Conservation (phyloP, 495 filamentous ascomycete genomes). For the Gamarada debralockiae region DNA sequence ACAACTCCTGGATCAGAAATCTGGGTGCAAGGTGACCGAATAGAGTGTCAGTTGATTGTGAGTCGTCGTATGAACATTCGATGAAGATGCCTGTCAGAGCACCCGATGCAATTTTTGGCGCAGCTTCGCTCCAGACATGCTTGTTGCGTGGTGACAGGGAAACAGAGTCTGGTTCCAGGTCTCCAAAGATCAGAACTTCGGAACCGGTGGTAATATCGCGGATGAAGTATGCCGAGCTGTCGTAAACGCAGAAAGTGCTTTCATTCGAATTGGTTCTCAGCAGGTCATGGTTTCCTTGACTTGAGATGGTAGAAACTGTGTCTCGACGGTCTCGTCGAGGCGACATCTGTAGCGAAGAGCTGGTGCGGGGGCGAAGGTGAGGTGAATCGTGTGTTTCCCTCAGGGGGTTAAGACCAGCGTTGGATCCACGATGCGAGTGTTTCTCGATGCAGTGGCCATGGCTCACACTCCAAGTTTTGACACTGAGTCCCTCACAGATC, state of each 20-base stretch:
- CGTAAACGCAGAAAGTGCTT: slow-evolving; percentile 57
- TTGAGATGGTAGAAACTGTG: not conserved
- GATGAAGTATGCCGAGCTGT: slow-evolving; percentile 91
- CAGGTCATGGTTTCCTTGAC: not conserved
- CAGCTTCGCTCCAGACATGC: slow-evolving; percentile 79
- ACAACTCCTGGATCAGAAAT: slow-evolving; percentile 74
- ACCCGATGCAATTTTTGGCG: slow-evolving; percentile 69
- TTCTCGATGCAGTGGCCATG: slow-evolving; percentile 83
- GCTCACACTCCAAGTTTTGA: slow-evolving; percentile 74
- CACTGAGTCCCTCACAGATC: slow-evolving; percentile 73
- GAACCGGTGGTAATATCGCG: slow-evolving; percentile 61
- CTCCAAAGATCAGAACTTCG: slow-evolving; percentile 90
- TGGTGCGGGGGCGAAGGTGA: not conserved
- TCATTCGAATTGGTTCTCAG: not conserved
- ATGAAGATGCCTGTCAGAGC: slow-evolving; percentile 80
- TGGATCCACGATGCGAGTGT: slow-evolving; percentile 57
- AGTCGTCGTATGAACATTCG: slow-evolving; percentile 88
- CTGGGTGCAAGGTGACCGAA: slow-evolving; percentile 87
- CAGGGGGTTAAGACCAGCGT: slow-evolving; percentile 23
- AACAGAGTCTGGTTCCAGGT: slow-evolving; percentile 88
- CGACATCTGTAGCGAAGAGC: not conserved
- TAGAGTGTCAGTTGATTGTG: slow-evolving; percentile 65
- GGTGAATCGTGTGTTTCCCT: slow-evolving; percentile 1
- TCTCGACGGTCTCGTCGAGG: not conserved
- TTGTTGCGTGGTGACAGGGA: slow-evolving; percentile 76